A percentile compares a stretch with the other conserved stretches of the same genome.
These are phyloP conservation scores for Colletotrichum sp. DNA, from an alignment of 2,329 filamentous ascomycete species.

Conservation along the genomic window DNA sequence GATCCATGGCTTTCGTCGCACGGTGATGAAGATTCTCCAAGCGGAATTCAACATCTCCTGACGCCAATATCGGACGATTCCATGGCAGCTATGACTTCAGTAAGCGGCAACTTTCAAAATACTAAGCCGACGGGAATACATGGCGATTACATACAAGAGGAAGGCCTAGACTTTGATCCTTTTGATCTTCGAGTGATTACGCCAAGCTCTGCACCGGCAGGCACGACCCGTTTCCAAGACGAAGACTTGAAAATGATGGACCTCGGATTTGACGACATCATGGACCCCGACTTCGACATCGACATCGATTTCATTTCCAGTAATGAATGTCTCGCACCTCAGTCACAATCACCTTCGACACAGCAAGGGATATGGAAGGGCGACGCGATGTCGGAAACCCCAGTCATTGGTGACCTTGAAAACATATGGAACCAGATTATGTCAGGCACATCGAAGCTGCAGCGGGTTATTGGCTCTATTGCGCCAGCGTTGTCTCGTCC, in stretches of 20 bases:
- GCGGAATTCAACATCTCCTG: neutral
- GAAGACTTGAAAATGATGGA: neutral
- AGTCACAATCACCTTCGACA: neutral
- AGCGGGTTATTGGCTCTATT: neutral
- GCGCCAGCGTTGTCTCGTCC: neutral
- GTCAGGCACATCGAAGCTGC: neutral
- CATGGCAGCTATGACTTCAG: neutral
- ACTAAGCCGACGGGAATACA: neutral
- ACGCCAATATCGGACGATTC: neutral
- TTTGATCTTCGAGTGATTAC: neutral
- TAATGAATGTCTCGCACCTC: neutral
- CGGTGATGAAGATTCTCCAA: neutral
- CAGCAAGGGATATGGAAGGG: neutral
- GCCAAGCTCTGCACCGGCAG: neutral
- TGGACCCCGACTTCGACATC: neutral
- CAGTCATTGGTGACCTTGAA: neutral
- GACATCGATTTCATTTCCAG: neutral
- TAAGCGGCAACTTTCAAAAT: neutral
- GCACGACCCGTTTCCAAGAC: neutral
- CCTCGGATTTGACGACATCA: neutral
- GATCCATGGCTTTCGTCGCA: neutral
- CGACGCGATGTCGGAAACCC: neutral
- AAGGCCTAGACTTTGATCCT: neutral
- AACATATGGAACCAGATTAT: neutral
- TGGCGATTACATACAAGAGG: neutral